phyloP scores from a whole-genome alignment of 2,329 filamentous ascomycete genomes.

The Cladosporium austrohemisphaericum region DNA sequence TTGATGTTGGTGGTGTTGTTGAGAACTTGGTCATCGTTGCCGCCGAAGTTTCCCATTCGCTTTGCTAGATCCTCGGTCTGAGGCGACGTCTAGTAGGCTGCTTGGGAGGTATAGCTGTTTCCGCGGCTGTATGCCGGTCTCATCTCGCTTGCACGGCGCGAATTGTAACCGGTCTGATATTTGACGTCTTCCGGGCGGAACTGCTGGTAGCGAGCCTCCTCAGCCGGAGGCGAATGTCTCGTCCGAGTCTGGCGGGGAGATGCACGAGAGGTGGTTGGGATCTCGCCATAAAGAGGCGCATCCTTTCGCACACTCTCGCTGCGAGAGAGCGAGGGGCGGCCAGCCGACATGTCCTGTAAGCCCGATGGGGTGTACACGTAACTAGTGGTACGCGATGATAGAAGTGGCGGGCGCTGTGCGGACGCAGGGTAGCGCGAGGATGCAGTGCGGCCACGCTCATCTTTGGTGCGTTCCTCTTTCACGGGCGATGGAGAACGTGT shows the following conservation, averaged over 20 bases:
- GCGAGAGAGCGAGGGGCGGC: conserved; percentile 18
- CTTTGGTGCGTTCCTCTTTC: conserved; percentile 14
- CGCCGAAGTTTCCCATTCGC: background rate
- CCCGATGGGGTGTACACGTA: conserved; percentile 27
- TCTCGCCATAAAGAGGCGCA: conserved; percentile 10
- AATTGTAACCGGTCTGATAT: conserved; percentile 25
- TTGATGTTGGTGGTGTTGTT: too few species aligned
- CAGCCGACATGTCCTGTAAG: conserved; percentile 17
- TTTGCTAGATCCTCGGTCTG: background rate
- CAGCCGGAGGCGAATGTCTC: conserved; percentile 31
- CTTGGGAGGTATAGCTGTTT: conserved; percentile 11
- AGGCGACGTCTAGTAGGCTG: conserved; percentile 6
- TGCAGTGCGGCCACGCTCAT: conserved; percentile 18
- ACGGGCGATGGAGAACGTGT: conserved; percentile 30
- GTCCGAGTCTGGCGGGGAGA: conserved; percentile 13
- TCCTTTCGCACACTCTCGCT: conserved; percentile 17
- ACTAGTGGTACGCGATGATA: conserved; percentile 25
- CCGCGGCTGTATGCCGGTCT: conserved; percentile 16
- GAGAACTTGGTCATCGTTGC: background rate
- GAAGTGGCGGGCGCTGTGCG: conserved; percentile 18
- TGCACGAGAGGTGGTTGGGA: conserved; percentile 8
- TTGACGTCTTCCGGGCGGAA: conserved; percentile 37
- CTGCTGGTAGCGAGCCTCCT: conserved; percentile 33
- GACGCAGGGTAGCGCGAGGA: conserved; percentile 24
- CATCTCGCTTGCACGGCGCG: conserved; percentile 16